Base-by-base conservation (phyloP, 768 basidiomycete genomes). In the Leccinum incarnatum region DNA sequence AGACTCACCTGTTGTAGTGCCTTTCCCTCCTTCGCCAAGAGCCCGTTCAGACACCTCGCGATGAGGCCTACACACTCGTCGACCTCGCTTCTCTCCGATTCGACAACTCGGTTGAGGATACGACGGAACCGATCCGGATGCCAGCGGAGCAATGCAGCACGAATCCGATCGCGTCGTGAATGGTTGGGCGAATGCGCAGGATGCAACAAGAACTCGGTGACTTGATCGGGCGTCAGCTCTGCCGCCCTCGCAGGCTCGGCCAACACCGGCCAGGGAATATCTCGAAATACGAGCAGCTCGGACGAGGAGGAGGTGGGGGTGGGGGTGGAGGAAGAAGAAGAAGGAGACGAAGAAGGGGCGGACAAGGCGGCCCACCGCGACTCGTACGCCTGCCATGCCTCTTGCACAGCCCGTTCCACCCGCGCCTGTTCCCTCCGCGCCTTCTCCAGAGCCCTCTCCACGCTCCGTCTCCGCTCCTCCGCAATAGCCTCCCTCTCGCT, bases 91-190 rank as follows among this genome's bases (percentile, higher is more conserved):
- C 67, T 82, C 37, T 91, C 88, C 51, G 75, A 73, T 37, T 79
- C 80, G 4, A 65, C 68, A 2, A 91, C 83, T 65, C 83, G 77
- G 14, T 65, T 69, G 54, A 88, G 69, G 46, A 88, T 60, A 40
- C 87, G 75, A 57, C 81, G 74, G 75, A 91, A 91, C 48, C 88
- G 76, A 71, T 93, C 91, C 3, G 91, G 91, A 67, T 93, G 91
- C 89, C 89, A 92, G 46, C 88, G 78, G 21, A 88, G 80, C 70
- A 88, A 79, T 0, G 87, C 89, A 27, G 72, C 77, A 49, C 84
- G 81, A 59, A 91, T 80, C 58, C 88, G 79, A 55, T 91, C 88
- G 69, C 84, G 89, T 61, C 77, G 79, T 37, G 84, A 76, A 61
- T 82, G 78, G 9, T 75, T 76, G 57, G 74, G 72, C 14, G 88